These are phyloP conservation scores for Funneliformis caledonium DNA, from an alignment of 371 early-diverging fungal genomes.

Conservation along the genomic window DNA sequence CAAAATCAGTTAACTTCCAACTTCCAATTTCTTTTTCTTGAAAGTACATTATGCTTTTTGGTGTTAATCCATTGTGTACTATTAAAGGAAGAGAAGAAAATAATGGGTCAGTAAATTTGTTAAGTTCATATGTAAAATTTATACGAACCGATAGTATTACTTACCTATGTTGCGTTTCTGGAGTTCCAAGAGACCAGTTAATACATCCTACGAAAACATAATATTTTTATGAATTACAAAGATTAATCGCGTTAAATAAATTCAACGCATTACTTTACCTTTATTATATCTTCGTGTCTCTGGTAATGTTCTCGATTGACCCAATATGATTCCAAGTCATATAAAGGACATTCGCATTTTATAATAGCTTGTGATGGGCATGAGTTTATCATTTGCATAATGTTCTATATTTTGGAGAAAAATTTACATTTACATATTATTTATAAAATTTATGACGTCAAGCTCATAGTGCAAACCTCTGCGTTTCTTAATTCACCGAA, in stretches of 20 bases:
- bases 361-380: not conserved
- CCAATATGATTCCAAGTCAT: not conserved
- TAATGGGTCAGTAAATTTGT: no score
- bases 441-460: no score
- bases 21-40: not conserved
- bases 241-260: no score
- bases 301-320: not conserved
- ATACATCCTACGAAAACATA: no score
- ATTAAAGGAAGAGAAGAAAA: not conserved
- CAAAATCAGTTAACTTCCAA: constrained; percentile 35
- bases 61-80: constrained; percentile 28
- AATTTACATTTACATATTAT: no score
- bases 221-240: no score
- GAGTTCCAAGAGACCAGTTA: no score
- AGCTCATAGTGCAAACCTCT: no score
- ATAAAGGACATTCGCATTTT: not conserved
- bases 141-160: no score
- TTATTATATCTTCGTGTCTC: not conserved
- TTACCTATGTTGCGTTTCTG: no score
- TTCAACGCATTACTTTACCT: not conserved
- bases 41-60: constrained; percentile 25
- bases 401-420: not conserved
- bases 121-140: no score
- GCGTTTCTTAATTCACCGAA: no score
- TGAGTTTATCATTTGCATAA: not conserved